Percentiles rank a stretch among this genome's conserved stretches.
Evolutionary conservation across 768 basidiomycete genomes (phyloP).

Genomic region (Trametes punicea): DNA sequence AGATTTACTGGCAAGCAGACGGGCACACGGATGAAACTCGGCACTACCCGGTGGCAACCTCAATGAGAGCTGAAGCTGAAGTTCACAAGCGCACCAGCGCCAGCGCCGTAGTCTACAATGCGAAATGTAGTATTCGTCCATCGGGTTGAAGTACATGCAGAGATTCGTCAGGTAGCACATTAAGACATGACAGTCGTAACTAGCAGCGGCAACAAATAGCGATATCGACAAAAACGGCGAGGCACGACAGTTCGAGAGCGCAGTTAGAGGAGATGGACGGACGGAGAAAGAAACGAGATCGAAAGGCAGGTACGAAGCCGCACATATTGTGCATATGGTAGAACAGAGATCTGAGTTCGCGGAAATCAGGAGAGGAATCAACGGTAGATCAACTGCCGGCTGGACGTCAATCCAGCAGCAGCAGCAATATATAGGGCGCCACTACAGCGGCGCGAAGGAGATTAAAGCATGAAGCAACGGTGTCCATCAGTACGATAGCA

Average conservation of each 20-base stretch:
- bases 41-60: not conserved
- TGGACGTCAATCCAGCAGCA: conserved; percentile 5
- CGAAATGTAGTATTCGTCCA: conserved; percentile 3
- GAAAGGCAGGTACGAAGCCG: not conserved
- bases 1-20: not conserved
- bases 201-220: conserved; percentile 10
- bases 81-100: not conserved
- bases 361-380: not conserved
- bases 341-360: not conserved
- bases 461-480: conserved; percentile 6
- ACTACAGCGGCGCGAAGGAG: conserved; percentile 2
- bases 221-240: conserved; percentile 11
- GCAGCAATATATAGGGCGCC: conserved; percentile 13
- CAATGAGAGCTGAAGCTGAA: not conserved
- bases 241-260: conserved; percentile 14
- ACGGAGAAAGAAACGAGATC: not conserved
- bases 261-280: not conserved
- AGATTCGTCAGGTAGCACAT: conserved; percentile 15
- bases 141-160: conserved; percentile 10
- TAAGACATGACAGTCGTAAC: conserved; percentile 17
- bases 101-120: too few relatives aligned
- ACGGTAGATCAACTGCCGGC: conserved; percentile 5
- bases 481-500: conserved; percentile 19
- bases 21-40: not conserved
- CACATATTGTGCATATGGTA: not conserved